Conservation (phyloP, 306 rosid species). For the Fragaria vesca region DNA sequence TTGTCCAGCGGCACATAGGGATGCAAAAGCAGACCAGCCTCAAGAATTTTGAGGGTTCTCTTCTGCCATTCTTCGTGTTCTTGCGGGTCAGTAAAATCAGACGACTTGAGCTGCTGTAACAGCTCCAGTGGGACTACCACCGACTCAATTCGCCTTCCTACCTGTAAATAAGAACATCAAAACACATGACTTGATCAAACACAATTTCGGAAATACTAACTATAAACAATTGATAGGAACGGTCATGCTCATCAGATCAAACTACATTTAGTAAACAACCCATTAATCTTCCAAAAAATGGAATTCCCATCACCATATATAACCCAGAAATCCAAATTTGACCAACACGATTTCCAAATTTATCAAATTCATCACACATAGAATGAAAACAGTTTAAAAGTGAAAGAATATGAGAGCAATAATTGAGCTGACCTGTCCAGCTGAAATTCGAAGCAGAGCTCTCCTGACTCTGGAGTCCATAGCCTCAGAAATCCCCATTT, state of each 20-base stretch:
- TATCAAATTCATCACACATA: neutral
- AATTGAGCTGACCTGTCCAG: constrained; percentile 91
- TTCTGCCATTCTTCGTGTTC: constrained; percentile 86
- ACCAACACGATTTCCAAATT: neutral
- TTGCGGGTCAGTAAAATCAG: constrained; percentile 83
- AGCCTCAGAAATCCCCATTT: constrained; percentile 93
- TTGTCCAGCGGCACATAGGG: constrained; percentile 75
- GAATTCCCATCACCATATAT: neutral
- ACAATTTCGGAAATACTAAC: neutral
- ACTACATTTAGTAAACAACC: constrained; percentile 7
- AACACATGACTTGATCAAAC: constrained; percentile 7
- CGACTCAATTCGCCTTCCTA: constrained; percentile 89
- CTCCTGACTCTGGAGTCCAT: constrained; percentile 87
- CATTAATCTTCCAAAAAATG: neutral
- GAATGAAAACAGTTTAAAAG: neutral
- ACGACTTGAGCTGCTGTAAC: constrained; percentile 84
- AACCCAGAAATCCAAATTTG: neutral
- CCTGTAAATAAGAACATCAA: constrained; percentile 46
- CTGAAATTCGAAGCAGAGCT: constrained; percentile 85
- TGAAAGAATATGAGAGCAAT: neutral
- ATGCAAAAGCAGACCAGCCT: constrained; percentile 90
- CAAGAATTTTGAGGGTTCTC: constrained; percentile 82
- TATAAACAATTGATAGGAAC: neutral
- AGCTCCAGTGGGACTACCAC: constrained; percentile 94
- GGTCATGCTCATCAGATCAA: constrained; percentile 27